phyloP scores from a whole-genome alignment of 1,284 basidiomycete genomes.

The Tilletia caries region DNA sequence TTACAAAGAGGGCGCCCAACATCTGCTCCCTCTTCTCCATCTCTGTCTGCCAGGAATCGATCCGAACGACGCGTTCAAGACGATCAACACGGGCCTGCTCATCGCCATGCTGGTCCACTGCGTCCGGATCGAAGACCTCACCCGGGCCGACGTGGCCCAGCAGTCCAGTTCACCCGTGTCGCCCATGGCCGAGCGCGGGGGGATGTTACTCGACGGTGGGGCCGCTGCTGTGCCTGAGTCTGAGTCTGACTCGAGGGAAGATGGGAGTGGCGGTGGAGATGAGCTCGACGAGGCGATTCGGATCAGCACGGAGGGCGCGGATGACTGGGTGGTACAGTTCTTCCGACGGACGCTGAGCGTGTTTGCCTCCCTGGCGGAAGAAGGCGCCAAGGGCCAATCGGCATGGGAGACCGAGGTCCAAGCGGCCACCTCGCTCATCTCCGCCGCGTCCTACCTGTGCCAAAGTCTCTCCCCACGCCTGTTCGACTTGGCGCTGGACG shows the following conservation, averaged over 20 bases:
- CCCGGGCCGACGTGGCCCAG: conserved; percentile 46
- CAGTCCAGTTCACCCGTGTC: conserved; percentile 3
- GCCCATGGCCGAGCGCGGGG: too few species aligned
- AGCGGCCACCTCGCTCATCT: conserved; percentile 75
- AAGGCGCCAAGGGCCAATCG: conserved; percentile 68
- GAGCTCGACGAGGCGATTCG: conserved; percentile 55
- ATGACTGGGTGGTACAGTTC: conserved; percentile 85
- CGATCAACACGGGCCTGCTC: conserved; percentile 70
- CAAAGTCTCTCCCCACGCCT: conserved; percentile 80
- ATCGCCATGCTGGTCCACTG: conserved; percentile 74
- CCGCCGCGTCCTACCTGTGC: conserved; percentile 78
- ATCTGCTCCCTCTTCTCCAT: conserved; percentile 81
- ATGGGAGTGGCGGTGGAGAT: conserved; percentile 58
- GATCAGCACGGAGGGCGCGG: conserved; percentile 69
- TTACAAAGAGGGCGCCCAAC: conserved; percentile 79
- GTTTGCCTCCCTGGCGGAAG: conserved; percentile 90
- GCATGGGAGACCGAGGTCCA: conserved; percentile 82
- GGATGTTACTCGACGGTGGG: conserved; percentile 21
- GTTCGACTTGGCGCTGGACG: conserved; percentile 78
- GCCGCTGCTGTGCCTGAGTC: conserved; percentile 13
- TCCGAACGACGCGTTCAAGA: conserved; percentile 90
- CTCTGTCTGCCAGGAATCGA: conserved; percentile 88
- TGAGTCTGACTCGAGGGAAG: too few species aligned
- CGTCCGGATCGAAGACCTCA: conserved; percentile 77
- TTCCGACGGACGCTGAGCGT: conserved; percentile 80